phyloP scores from a whole-genome alignment of 148 eudicot genomes.

The Amaranthus palmeri region DNA sequence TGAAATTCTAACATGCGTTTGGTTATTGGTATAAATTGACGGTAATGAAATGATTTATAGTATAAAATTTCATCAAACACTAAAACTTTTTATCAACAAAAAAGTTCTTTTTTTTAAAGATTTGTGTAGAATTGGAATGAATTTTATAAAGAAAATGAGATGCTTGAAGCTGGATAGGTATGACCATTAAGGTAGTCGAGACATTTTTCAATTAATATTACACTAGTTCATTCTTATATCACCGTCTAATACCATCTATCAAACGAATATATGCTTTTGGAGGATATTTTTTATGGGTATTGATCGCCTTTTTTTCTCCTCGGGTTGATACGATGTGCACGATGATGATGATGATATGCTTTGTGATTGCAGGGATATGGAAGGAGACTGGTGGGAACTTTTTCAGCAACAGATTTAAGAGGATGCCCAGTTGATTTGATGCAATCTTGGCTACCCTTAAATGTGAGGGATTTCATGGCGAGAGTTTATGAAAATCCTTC shows the following conservation, averaged over 20 bases:
- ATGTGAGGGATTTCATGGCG: constrained; percentile 50
- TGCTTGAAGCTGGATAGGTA: too few relatives aligned
- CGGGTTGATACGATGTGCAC: too few relatives aligned
- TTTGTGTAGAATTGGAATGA: neutral
- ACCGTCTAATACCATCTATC: too few relatives aligned
- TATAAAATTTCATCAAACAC: too few relatives aligned
- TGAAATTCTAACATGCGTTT: neutral
- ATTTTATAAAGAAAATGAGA: too few relatives aligned
- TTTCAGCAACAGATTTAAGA: constrained; percentile 74
- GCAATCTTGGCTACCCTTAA: constrained; percentile 42
- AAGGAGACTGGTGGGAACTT: constrained; percentile 66
- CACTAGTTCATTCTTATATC: too few relatives aligned
- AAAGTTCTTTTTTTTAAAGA: neutral
- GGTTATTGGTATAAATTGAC: neutral
- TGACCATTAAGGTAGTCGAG: too few relatives aligned
- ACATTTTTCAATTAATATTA: too few relatives aligned
- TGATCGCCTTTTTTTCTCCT: too few relatives aligned
- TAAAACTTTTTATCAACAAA: neutral
- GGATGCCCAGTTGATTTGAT: constrained; percentile 64
- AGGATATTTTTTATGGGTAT: too few relatives aligned
- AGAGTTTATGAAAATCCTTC: constrained; percentile 39
- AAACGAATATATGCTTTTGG: too few relatives aligned
- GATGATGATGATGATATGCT: neutral
- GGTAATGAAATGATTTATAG: too few relatives aligned
- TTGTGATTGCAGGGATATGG: constrained; percentile 51